These are phyloP conservation scores for Vachellia pachyceras DNA, from an alignment of 306 rosid genomes.

Conservation along the genomic window DNA sequence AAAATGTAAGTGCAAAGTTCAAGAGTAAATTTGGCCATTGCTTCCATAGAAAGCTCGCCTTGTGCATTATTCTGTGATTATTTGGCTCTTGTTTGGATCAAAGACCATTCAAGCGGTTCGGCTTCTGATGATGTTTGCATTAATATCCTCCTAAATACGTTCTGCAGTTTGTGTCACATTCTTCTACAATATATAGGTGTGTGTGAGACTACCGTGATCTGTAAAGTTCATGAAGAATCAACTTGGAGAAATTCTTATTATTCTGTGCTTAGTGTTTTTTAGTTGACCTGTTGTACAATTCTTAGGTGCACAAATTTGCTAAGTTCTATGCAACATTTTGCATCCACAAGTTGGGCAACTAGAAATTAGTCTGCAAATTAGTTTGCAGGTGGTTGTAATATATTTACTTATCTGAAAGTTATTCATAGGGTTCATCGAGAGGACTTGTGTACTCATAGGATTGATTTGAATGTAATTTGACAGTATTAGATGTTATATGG, in stretches of 20 bases:
- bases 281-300: background rate
- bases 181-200: slow-evolving; percentile 41
- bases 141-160: slow-evolving; percentile 34
- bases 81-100: slow-evolving; percentile 42
- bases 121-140: slow-evolving; percentile 23
- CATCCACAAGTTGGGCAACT: background rate
- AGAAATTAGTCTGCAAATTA: background rate
- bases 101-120: slow-evolving; percentile 31
- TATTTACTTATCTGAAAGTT: background rate
- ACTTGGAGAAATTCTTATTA: no score
- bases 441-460: no score
- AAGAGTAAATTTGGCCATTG: slow-evolving; percentile 45
- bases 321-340: background rate
- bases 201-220: slow-evolving; percentile 29
- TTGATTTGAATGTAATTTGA: background rate
- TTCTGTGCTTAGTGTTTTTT: background rate
- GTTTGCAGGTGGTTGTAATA: background rate
- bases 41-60: slow-evolving; percentile 13
- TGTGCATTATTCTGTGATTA: slow-evolving; percentile 41
- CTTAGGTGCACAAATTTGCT: slow-evolving; percentile 13
- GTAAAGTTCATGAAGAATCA: slow-evolving; percentile 26
- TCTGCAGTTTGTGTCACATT: slow-evolving; percentile 37
- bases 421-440: background rate
- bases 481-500: background rate
- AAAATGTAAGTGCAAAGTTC: slow-evolving; percentile 67